These are phyloP conservation scores for Globisporangium solare DNA, from an alignment of 352 stramenopile genomes.

Conservation along the genomic window DNA sequence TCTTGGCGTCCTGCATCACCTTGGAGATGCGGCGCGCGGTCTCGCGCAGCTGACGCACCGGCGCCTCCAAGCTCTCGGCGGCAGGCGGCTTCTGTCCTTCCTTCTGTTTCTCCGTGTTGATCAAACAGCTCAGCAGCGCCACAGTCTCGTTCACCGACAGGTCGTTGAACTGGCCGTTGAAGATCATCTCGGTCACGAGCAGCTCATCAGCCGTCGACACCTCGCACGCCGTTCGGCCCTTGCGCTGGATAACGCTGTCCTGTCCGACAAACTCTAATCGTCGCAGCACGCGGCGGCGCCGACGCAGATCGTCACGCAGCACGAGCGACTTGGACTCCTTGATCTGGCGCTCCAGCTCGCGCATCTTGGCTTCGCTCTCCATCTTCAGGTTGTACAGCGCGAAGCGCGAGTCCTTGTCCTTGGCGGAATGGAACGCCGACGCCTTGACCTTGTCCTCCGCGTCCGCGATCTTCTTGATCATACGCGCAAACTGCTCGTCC, in stretches of 20 bases:
- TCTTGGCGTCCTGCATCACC: constrained; percentile 90
- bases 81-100: constrained; percentile 80
- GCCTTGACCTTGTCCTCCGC: constrained; percentile 65
- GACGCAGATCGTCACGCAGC: constrained; percentile 93
- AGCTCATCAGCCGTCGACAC: constrained; percentile 98
- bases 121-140: constrained; percentile 94
- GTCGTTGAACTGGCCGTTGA: constrained; percentile 97
- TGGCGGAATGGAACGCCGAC: constrained; percentile 57
- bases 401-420: constrained; percentile 81
- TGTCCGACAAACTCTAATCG: constrained; percentile 95
- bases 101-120: constrained; percentile 94
- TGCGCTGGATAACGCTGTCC: constrained; percentile 97
- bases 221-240: constrained; percentile 98
- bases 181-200: constrained; percentile 98
- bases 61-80: constrained; percentile 76
- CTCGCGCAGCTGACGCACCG: constrained; percentile 94
- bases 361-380: constrained; percentile 89
- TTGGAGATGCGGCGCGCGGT: constrained; percentile 90
- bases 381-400: constrained; percentile 90
- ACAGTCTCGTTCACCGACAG: constrained; percentile 96
- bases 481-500: constrained; percentile 84
- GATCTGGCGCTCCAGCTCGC: constrained; percentile 92
- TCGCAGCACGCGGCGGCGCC: constrained; percentile 95
- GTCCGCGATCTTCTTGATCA: constrained; percentile 84
- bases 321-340: constrained; percentile 93